phyloP scores from a whole-genome alignment of 345 rosid genomes.

The Turnera subulata region DNA sequence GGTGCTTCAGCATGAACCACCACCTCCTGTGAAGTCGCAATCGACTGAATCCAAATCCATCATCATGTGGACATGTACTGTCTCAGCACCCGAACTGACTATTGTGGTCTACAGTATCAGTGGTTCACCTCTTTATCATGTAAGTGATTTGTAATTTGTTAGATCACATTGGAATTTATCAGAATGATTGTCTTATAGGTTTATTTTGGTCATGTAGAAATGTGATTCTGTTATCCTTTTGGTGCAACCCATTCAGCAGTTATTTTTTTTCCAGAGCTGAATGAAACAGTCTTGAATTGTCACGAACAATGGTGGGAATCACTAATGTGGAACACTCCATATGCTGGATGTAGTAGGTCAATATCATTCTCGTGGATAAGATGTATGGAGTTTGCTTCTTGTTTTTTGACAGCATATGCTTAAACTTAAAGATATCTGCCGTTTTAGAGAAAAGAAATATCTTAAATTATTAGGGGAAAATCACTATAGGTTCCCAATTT shows the following conservation, averaged over 20 bases:
- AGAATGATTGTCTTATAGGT: slow-evolving; percentile 2
- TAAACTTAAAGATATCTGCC: too few relatives aligned
- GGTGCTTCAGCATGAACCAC: slow-evolving; percentile 56
- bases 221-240: neutral
- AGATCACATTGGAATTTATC: neutral
- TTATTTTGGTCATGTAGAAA: neutral
- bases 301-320: too few relatives aligned
- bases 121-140: slow-evolving; percentile 77
- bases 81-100: slow-evolving; percentile 97
- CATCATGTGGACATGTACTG: slow-evolving; percentile 88
- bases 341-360: too few relatives aligned
- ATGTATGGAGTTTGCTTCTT: too few relatives aligned
- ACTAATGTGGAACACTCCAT: too few relatives aligned
- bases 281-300: too few relatives aligned
- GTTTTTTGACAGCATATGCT: too few relatives aligned
- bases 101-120: slow-evolving; percentile 53
- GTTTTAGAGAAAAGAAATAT: too few relatives aligned
- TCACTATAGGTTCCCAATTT: too few relatives aligned
- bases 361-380: too few relatives aligned
- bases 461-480: too few relatives aligned
- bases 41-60: slow-evolving; percentile 51
- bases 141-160: slow-evolving; percentile 37
- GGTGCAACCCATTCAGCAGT: neutral
- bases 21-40: slow-evolving; percentile 40
- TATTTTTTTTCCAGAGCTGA: too few relatives aligned